Conservation (phyloP, 768 basidiomycete genomes). For the Termitomyces sp. region DNA sequence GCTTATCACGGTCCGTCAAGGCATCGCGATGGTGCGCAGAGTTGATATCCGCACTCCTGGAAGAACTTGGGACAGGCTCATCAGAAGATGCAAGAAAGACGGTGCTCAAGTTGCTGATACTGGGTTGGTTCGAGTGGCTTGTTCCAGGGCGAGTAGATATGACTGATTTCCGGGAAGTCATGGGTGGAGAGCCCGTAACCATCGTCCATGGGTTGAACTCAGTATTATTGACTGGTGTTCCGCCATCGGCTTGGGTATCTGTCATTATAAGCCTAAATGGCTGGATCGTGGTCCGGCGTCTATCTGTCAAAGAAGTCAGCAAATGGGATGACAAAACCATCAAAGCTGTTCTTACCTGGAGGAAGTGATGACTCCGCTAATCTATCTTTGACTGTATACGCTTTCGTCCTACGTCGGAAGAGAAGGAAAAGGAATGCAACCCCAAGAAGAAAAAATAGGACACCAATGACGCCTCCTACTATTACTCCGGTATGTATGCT, state of each 20-base stretch:
- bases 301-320: background rate
- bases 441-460: constrained; percentile 21
- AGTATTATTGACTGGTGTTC: background rate
- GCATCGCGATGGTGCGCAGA: background rate
- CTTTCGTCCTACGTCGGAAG: constrained; percentile 20
- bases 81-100: constrained; percentile 3
- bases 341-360: background rate
- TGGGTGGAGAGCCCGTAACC: constrained; percentile 3
- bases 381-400: background rate
- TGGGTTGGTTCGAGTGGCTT: constrained; percentile 8
- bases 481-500: constrained; percentile 23
- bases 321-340: background rate
- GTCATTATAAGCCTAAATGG: constrained; percentile 13
- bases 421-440: constrained; percentile 20
- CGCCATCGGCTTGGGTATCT: background rate
- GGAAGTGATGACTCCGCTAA: background rate
- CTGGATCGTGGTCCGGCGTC: constrained; percentile 5
- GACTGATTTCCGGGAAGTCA: constrained; percentile 10
- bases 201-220: constrained; percentile 6
- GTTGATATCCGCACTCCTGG: background rate
- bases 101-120: constrained; percentile 8
- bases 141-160: constrained; percentile 4
- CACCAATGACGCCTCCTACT: constrained; percentile 30
- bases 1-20: background rate
- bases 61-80: constrained; percentile 6